Evolutionary conservation across 2,329 filamentous ascomycete genomes (phyloP).

Genomic region (Westerdykella aurantiaca): DNA sequence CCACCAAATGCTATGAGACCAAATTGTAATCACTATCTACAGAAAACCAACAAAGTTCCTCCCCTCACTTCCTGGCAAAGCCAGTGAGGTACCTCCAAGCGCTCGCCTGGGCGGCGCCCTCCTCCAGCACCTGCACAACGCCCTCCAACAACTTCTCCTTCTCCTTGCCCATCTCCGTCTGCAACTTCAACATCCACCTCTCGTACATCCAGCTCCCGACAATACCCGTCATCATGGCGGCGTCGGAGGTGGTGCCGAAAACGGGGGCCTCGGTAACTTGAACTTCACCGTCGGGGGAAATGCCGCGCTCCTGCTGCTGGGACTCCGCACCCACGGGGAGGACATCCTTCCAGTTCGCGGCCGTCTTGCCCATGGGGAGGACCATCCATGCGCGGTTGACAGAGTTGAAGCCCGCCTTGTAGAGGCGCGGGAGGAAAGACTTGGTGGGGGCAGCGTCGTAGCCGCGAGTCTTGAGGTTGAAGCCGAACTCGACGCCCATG

Average conservation of each 20-base stretch:
- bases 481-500: slow-evolving; percentile 85
- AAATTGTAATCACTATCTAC: not conserved
- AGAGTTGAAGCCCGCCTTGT: slow-evolving; percentile 69
- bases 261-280: slow-evolving; percentile 23
- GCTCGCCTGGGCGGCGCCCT: slow-evolving; percentile 52
- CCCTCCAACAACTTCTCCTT: slow-evolving; percentile 50
- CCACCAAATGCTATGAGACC: slow-evolving; percentile 17
- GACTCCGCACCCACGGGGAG: slow-evolving; percentile 31
- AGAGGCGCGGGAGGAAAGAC: slow-evolving; percentile 68
- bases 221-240: slow-evolving; percentile 71
- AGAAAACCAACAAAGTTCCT: slow-evolving; percentile 4
- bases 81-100: slow-evolving; percentile 58
- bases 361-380: slow-evolving; percentile 65
- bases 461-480: slow-evolving; percentile 79
- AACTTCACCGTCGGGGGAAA: slow-evolving; percentile 32
- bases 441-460: slow-evolving; percentile 85
- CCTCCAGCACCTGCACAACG: slow-evolving; percentile 54
- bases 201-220: slow-evolving; percentile 91
- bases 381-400: slow-evolving; percentile 84
- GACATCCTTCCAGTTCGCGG: slow-evolving; percentile 34
- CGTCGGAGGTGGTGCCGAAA: slow-evolving; percentile 53
- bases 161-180: slow-evolving; percentile 74
- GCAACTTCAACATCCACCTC: slow-evolving; percentile 85
- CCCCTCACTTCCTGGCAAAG: slow-evolving; percentile 35
- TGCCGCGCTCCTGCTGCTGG: slow-evolving; percentile 30